Percentiles rank a stretch among this genome's conserved stretches.
Conservation (phyloP, 164 flowering plant species). For the Umbilicus rupestris region DNA sequence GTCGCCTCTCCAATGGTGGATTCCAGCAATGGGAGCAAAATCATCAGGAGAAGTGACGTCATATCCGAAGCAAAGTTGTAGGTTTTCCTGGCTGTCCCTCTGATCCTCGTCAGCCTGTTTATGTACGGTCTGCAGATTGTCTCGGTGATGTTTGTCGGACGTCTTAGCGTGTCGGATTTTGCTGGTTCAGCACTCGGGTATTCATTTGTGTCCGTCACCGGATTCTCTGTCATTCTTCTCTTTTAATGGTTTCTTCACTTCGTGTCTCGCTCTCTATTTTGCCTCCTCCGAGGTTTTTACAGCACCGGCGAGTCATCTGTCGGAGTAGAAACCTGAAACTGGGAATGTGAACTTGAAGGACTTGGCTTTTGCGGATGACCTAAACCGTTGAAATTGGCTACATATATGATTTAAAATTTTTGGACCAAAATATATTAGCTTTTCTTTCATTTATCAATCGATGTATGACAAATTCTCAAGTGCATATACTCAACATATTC, state of each 20-base stretch:
- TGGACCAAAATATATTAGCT: too few relatives aligned
- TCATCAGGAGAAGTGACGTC: slow-evolving; percentile 12
- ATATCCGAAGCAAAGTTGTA: slow-evolving; percentile 53
- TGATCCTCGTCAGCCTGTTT: slow-evolving; percentile 30
- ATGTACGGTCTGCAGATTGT: slow-evolving; percentile 45
- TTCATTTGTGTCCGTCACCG: slow-evolving; percentile 64
- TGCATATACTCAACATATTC: too few relatives aligned
- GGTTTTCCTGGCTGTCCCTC: slow-evolving; percentile 57
- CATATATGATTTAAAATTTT: too few relatives aligned
- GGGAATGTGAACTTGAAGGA: too few relatives aligned
- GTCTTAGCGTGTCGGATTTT: slow-evolving; percentile 58
- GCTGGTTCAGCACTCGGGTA: slow-evolving; percentile 73
- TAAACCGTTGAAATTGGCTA: too few relatives aligned
- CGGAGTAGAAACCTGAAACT: too few relatives aligned
- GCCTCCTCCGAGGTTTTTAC: not conserved
- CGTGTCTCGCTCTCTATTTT: not conserved
- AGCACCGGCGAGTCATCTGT: too few relatives aligned
- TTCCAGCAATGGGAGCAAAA: too few relatives aligned
- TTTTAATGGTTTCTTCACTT: not conserved
- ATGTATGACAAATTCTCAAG: too few relatives aligned
- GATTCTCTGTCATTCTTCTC: slow-evolving; percentile 57
- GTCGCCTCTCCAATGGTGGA: too few relatives aligned
- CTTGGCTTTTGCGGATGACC: too few relatives aligned
- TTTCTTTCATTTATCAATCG: too few relatives aligned
- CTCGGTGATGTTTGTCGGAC: slow-evolving; percentile 73